Conservation (phyloP, 352 stramenopile genomes). For the Phytophthora quininea region DNA sequence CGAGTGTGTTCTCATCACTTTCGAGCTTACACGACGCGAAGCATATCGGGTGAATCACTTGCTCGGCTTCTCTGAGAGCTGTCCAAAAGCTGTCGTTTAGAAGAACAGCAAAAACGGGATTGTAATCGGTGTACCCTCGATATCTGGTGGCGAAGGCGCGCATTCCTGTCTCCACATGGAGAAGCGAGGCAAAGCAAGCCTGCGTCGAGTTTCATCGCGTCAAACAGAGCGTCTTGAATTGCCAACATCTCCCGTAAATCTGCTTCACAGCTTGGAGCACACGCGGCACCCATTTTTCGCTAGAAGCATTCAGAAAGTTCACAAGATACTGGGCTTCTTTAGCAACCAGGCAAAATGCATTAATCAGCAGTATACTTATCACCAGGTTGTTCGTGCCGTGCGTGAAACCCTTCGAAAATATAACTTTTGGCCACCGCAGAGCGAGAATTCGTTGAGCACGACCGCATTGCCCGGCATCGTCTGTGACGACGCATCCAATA, state of each 20-base stretch:
- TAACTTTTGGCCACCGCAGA: conserved; percentile 6
- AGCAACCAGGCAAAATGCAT: conserved; percentile 1
- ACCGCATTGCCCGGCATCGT: conserved; percentile 20
- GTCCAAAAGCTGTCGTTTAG: conserved; percentile 7
- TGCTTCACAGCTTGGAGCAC: conserved; percentile 4
- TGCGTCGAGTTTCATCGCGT: conserved; percentile 28
- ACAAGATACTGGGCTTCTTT: conserved; percentile 7
- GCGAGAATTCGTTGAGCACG: conserved; percentile 15
- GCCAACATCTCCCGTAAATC: conserved; percentile 4
- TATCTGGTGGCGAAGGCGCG: conserved; percentile 7
- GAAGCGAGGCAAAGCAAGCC: conserved; percentile 22
- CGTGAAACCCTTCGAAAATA: conserved; percentile 18
- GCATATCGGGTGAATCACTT: conserved; percentile 5
- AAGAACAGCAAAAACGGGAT: conserved; percentile 1
- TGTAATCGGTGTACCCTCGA: conserved; percentile 1
- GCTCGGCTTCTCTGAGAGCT: conserved; percentile 10
- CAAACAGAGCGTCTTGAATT: conserved; percentile 2
- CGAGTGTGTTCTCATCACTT: conserved; percentile 12
- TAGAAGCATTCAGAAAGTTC: conserved; percentile 17
- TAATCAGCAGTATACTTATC: conserved; percentile 10
- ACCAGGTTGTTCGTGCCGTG: conserved; percentile 29
- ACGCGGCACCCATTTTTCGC: conserved; percentile 7
- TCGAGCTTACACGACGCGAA: conserved; percentile 15
- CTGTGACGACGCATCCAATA: conserved; percentile 15
- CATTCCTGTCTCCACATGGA: conserved; percentile 11